phyloP scores from a whole-genome alignment of 192 early-diverging fungal species.

The Entomortierella lignicola region DNA sequence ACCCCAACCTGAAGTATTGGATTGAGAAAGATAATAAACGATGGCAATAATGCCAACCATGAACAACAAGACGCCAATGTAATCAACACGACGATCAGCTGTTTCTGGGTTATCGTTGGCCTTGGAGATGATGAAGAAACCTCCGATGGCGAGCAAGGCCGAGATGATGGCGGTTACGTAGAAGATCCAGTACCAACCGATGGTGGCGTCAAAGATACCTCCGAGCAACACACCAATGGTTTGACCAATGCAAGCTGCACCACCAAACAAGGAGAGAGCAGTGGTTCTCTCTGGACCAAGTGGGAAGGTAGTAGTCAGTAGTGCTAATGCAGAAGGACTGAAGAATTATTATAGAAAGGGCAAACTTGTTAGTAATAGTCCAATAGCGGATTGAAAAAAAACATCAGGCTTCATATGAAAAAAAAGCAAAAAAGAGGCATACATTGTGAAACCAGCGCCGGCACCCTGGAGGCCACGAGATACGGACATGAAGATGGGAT shows the following conservation, averaged over 20 bases:
- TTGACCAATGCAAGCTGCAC: slow-evolving; percentile 42
- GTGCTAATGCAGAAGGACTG: slow-evolving; percentile 41
- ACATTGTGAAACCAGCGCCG: slow-evolving; percentile 54
- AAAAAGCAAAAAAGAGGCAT: background rate
- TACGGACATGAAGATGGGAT: slow-evolving; percentile 54
- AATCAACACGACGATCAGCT: slow-evolving; percentile 34
- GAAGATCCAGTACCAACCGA: slow-evolving; percentile 58
- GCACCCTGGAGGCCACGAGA: slow-evolving; percentile 47
- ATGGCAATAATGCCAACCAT: slow-evolving; percentile 46
- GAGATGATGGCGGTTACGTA: slow-evolving; percentile 52
- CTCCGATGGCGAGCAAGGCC: slow-evolving; percentile 19
- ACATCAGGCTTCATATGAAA: background rate
- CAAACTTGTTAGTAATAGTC: background rate
- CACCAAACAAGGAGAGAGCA: slow-evolving; percentile 43
- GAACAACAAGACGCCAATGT: slow-evolving; percentile 23
- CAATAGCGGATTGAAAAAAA: background rate
- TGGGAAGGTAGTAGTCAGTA: slow-evolving; percentile 44
- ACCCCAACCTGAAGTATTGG: slow-evolving; percentile 36
- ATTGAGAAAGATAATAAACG: slow-evolving; percentile 51
- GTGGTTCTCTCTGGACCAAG: slow-evolving; percentile 39
- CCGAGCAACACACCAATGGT: slow-evolving; percentile 47
- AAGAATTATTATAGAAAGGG: background rate
- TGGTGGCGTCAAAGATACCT: slow-evolving; percentile 52
- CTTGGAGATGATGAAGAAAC: slow-evolving; percentile 44
- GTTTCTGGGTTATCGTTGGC: slow-evolving; percentile 7